Evolutionary conservation across 192 early-diverging fungal species (phyloP).

Genomic region (Backusella mclennaniae): DNA sequence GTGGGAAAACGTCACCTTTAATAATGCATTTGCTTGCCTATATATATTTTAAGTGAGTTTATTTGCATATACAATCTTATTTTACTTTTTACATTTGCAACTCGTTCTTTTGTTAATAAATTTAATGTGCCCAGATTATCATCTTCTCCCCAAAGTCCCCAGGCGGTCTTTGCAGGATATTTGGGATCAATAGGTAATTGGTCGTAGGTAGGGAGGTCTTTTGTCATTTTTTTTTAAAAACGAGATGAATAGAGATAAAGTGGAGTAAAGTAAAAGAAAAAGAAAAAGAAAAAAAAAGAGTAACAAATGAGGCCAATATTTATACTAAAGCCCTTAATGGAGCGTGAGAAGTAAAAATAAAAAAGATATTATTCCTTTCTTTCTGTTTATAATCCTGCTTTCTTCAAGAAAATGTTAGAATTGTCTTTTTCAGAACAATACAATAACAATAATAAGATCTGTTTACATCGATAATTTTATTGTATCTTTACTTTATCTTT

Average conservation of each 20-base stretch:
- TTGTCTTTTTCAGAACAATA: too few relatives aligned
- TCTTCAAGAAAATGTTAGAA: too few relatives aligned
- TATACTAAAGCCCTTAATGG: neutral
- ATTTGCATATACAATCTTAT: neutral
- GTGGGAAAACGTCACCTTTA: slow-evolving; percentile 22
- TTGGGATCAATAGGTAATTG: slow-evolving; percentile 32
- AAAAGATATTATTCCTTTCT: neutral
- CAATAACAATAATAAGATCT: too few relatives aligned
- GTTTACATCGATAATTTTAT: too few relatives aligned
- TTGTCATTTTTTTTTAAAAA: neutral
- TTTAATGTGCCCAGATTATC: slow-evolving; percentile 34
- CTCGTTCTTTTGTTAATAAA: slow-evolving; percentile 17
- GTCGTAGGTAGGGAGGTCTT: slow-evolving; percentile 22
- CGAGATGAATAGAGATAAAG: neutral
- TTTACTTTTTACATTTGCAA: slow-evolving; percentile 13
- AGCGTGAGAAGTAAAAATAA: neutral
- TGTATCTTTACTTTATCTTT: too few relatives aligned
- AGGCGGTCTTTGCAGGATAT: slow-evolving; percentile 26
- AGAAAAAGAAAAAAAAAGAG: neutral
- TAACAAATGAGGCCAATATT: neutral
- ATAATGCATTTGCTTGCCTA: slow-evolving; percentile 27
- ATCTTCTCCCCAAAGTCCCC: slow-evolving; percentile 35
- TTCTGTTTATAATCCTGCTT: neutral
- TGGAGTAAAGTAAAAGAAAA: neutral
- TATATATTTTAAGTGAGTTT: neutral